Conservation (phyloP, 495 filamentous ascomycete species). For the Astrocystis sublimbata region DNA sequence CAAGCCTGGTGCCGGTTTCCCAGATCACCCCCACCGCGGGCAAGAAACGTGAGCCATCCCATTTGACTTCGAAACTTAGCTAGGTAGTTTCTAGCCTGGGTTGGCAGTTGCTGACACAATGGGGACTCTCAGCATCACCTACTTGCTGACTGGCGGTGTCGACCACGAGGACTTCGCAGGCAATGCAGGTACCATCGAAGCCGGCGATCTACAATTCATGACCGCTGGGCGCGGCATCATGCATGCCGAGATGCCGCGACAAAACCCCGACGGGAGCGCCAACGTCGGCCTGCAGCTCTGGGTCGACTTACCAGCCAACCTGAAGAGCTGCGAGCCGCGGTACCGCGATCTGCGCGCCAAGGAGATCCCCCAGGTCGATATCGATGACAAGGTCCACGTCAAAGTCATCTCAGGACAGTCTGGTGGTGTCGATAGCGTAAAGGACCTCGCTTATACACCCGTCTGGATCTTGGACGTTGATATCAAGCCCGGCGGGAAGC, state of each 20-base stretch:
- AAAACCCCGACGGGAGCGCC: constrained; percentile 70
- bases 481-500: constrained; percentile 74
- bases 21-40: constrained; percentile 61
- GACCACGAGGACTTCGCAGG: constrained; percentile 98
- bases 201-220: constrained; percentile 96
- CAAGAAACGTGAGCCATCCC: constrained; percentile 25
- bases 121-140: constrained; percentile 65
- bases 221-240: constrained; percentile 90
- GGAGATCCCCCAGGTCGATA: constrained; percentile 72
- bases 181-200: constrained; percentile 78
- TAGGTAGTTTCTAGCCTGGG: too few species aligned
- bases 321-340: constrained; percentile 87
- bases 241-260: constrained; percentile 94
- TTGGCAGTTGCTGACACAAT: constrained; percentile 7
- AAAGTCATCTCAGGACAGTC: constrained; percentile 88
- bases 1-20: constrained; percentile 80
- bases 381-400: constrained; percentile 72
- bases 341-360: constrained; percentile 78
- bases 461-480: constrained; percentile 90
- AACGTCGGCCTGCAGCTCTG: constrained; percentile 92
- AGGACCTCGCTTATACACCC: constrained; percentile 91
- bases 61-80: not conserved
- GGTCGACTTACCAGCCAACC: constrained; percentile 81
- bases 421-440: constrained; percentile 79
- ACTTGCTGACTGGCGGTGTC: constrained; percentile 76